Conservation (phyloP, 202 grass and related monocot genomes). For the Hordeum pubiflorum region DNA sequence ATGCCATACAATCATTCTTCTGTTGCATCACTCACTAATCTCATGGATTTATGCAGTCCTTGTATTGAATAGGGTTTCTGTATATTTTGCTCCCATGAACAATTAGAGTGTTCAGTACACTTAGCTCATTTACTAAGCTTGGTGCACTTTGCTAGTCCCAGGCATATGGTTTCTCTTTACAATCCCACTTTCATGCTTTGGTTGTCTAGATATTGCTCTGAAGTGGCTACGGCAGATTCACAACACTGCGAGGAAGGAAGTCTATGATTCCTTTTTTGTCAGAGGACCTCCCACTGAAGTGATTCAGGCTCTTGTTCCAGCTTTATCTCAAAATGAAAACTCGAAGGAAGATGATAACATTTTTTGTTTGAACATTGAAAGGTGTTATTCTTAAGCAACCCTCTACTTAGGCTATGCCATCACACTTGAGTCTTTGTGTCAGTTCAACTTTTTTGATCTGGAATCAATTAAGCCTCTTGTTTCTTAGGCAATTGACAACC, state of each 20-base stretch:
- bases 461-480: neutral
- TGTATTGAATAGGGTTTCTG: neutral
- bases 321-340: constrained; percentile 52
- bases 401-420: constrained; percentile 1
- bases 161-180: constrained; percentile 16
- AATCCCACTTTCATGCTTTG: constrained; percentile 22
- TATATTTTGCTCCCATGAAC: neutral
- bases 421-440: neutral
- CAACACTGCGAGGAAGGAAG: constrained; percentile 50
- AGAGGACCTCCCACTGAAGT: constrained; percentile 79
- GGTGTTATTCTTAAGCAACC: constrained; percentile 35
- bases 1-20: neutral
- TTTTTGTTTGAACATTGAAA: constrained; percentile 70
- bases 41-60: neutral
- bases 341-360: constrained; percentile 52
- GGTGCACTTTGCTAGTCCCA: constrained; percentile 10
- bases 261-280: constrained; percentile 91
- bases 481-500: neutral
- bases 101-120: constrained; percentile 12
- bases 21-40: constrained; percentile 4
- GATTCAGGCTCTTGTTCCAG: constrained; percentile 67
- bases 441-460: neutral
- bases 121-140: constrained; percentile 5
- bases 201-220: constrained; percentile 69
- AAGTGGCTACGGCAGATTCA: constrained; percentile 60